Evolutionary conservation across 768 basidiomycete genomes (phyloP).

Genomic region (Pulveroboletus sp.): DNA sequence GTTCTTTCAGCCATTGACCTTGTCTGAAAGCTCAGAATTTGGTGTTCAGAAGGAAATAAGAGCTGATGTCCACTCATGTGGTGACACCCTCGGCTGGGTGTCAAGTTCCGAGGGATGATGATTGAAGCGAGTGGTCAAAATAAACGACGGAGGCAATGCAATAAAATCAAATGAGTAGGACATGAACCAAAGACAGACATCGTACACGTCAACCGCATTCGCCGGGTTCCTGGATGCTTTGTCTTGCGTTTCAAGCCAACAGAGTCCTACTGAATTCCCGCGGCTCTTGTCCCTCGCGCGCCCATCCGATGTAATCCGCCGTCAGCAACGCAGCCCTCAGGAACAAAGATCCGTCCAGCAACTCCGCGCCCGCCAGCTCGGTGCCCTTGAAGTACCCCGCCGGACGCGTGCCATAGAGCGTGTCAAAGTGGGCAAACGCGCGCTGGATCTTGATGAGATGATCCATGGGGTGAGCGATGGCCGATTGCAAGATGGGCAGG

Average conservation of each 20-base stretch:
- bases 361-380: slow-evolving; percentile 28
- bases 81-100: no score
- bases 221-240: no score
- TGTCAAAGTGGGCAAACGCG: slow-evolving; percentile 30
- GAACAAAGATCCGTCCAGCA: slow-evolving; percentile 36
- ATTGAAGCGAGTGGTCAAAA: no score
- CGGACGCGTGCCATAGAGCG: slow-evolving; percentile 26
- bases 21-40: no score
- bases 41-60: no score
- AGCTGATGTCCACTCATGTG: no score
- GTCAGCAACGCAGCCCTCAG: slow-evolving; percentile 29
- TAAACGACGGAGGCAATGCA: no score
- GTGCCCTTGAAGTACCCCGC: slow-evolving; percentile 28
- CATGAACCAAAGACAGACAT: neutral
- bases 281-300: slow-evolving; percentile 32
- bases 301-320: slow-evolving; percentile 35
- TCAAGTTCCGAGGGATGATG: no score
- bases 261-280: slow-evolving; percentile 16
- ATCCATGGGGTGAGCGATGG: slow-evolving; percentile 33
- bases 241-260: no score
- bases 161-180: no score
- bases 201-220: neutral
- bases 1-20: no score
- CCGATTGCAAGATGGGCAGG: slow-evolving; percentile 36
- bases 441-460: slow-evolving; percentile 33